Percentiles rank a stretch among this genome's conserved stretches.
These are phyloP conservation scores for Tricholoma hemisulphureum DNA, from an alignment of 768 basidiomycete species.

Conservation along the genomic window DNA sequence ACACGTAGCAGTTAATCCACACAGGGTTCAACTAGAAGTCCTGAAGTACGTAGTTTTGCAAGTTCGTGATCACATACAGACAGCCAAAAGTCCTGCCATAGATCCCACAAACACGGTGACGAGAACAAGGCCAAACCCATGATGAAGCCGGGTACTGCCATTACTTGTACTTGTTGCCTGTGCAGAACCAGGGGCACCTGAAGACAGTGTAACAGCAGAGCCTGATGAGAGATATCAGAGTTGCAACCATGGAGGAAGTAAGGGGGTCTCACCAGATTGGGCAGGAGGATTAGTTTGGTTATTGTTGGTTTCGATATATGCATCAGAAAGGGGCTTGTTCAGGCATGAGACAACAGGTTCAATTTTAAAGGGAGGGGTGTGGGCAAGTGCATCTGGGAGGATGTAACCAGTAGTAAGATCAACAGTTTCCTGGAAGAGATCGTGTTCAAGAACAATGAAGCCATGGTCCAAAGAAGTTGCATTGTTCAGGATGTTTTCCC, in stretches of 20 bases:
- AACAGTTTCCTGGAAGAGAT: conserved; percentile 81
- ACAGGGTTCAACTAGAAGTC: not conserved
- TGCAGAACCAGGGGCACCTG: conserved; percentile 34
- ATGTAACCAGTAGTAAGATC: conserved; percentile 87
- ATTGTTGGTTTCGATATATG: conserved; percentile 82
- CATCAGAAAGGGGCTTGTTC: conserved; percentile 52
- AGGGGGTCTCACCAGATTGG: conserved; percentile 54
- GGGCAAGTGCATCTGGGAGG: conserved; percentile 74
- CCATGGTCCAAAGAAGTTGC: conserved; percentile 60
- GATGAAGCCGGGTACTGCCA: conserved; percentile 5
- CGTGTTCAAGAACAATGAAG: conserved; percentile 88
- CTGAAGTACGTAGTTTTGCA: not conserved
- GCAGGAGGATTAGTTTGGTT: conserved; percentile 61
- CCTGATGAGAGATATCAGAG: conserved; percentile 37
- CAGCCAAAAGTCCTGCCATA: conserved; percentile 15
- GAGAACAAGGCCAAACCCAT: conserved; percentile 10
- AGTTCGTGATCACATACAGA: conserved; percentile 8
- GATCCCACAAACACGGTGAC: conserved; percentile 12
- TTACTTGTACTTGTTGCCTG: conserved; percentile 22
- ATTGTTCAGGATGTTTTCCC: conserved; percentile 69
- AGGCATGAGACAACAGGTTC: conserved; percentile 71
- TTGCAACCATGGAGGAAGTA: conserved; percentile 53
- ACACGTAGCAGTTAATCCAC: not conserved
- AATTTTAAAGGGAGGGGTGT: conserved; percentile 62
- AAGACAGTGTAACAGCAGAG: conserved; percentile 26